Evolutionary conservation across 768 basidiomycete species (phyloP), one percentile per base, ranked within the genome.

Genomic region (Cystofilobasidium capitatum): DNA sequence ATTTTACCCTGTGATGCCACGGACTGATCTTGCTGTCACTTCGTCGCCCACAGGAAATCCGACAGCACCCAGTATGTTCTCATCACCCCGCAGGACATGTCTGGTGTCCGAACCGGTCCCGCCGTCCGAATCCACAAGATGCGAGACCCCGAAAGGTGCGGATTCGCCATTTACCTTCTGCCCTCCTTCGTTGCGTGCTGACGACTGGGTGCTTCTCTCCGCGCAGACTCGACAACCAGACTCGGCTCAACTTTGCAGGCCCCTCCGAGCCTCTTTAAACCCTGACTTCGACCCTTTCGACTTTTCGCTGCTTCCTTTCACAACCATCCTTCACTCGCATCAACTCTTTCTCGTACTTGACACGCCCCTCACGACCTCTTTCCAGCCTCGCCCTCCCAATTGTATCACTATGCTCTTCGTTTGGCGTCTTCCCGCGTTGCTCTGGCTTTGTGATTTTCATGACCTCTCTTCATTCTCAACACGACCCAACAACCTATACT

Each of bases 31-130:
- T 40, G 22, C 2, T 26, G 24, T 35, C 37, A 24, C 37, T 36
- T 49, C 14, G 22, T 26, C 40, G n/a, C 51, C 29, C 36, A 24
- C 22, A 51, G 40, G 35, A 14, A n/a, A 13, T 36, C 40, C 26
- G 14, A 63, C 69, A 31, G 60, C 47, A 54, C 49, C 10, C 37
- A 17, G 20, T 64, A 16, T 10, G 68, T 69, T 5, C 63, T 69
- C 36, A 69, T 69, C 45, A 64, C 68, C 8, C 68, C 68, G 35
- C 68, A 69, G 39, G 63, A 69, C n/a, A 69, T 63, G 57, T 64
- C 62, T 12, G 58, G 68, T 24, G 63, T 69, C 47, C 33, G 58
- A 6, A 64, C 62, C 29, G 37, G 51, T 24, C 49, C 49, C 10
- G 42, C 62, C 33, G 55, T 69, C 58, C 63, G 62, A 45, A 65